A percentile compares a stretch with the other conserved stretches of the same genome.
Evolutionary conservation across 306 rosid species (phyloP).

Genomic region (Cucurbita pepo): DNA sequence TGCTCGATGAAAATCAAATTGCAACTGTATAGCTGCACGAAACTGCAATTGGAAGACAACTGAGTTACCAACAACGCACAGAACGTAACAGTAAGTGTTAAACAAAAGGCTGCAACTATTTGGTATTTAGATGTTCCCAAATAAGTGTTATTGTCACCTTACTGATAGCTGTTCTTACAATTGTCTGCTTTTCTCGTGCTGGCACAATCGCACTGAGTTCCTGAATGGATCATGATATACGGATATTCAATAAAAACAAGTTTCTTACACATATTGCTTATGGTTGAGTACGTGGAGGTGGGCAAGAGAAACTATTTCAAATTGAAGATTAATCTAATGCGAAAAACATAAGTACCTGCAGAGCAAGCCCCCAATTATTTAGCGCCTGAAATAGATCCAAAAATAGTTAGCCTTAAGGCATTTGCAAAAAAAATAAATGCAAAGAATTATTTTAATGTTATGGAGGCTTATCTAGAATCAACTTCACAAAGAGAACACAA

Average conservation of each 20-base stretch:
- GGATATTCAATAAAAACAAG: not conserved
- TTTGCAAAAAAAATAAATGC: not conserved
- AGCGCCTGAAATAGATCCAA: conserved; percentile 68
- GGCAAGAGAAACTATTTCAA: not conserved
- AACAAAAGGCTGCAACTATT: not conserved
- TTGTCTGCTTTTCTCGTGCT: conserved; percentile 83
- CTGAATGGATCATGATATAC: conserved; percentile 20
- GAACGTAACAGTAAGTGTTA: not conserved
- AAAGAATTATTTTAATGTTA: not conserved
- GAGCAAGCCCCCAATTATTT: conserved; percentile 99
- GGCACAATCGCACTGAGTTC: conserved; percentile 98
- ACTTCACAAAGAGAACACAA: not conserved
- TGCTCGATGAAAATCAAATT: conserved; percentile 97
- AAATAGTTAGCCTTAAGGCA: conserved; percentile 12
- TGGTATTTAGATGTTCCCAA: conserved; percentile 3
- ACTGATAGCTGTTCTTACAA: conserved; percentile 88
- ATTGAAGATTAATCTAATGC: not conserved
- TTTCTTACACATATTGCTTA: not conserved
- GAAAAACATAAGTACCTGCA: conserved; percentile 50
- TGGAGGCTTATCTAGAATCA: not conserved
- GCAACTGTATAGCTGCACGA: conserved; percentile 94
- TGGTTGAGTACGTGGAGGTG: not conserved
- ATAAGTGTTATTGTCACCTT: conserved; percentile 35
- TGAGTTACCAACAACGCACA: conserved; percentile 6
- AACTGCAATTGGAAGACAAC: conserved; percentile 52